Percentiles rank a stretch among this genome's conserved stretches.
phyloP scores from a whole-genome alignment of 1,284 basidiomycete species.

The Trichosporon coremiiforme region DNA sequence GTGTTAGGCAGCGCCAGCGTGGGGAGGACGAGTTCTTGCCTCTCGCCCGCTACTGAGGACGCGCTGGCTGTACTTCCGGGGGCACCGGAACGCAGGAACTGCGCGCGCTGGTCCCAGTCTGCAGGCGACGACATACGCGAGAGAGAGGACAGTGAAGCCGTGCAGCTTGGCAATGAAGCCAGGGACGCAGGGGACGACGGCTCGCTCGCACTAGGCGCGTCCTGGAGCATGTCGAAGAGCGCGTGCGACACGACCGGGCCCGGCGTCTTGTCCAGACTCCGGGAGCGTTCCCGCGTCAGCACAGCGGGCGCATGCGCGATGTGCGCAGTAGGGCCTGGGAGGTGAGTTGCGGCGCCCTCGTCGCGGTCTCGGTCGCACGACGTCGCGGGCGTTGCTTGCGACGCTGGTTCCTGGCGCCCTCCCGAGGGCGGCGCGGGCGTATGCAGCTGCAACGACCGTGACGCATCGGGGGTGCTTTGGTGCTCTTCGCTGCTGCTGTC shows the following conservation, averaged over 20 bases:
- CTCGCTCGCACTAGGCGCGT: conserved; percentile 34
- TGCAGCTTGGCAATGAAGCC: conserved; percentile 35
- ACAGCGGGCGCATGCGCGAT: background rate
- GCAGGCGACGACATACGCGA: conserved; percentile 36
- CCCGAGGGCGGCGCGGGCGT: background rate
- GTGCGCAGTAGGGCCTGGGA: background rate
- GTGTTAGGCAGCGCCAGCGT: conserved; percentile 44
- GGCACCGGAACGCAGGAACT: conserved; percentile 19
- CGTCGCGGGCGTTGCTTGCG: conserved; percentile 1
- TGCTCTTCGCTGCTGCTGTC: background rate
- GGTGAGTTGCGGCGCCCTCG: background rate
- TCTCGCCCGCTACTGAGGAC: background rate
- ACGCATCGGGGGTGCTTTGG: background rate
- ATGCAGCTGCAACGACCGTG: background rate
- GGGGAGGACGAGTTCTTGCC: conserved; percentile 47
- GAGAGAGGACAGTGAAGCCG: conserved; percentile 39
- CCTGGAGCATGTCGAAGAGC: conserved; percentile 31
- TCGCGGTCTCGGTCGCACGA: background rate
- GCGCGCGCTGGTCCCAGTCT: conserved; percentile 25
- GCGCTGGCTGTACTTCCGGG: conserved; percentile 15
- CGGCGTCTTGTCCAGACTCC: background rate
- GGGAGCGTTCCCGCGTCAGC: background rate
- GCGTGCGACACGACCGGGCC: conserved; percentile 20
- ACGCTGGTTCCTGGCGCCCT: background rate
- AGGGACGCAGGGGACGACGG: conserved; percentile 42